These are phyloP conservation scores for Chalaropsis thielavioides DNA, from an alignment of 2,329 filamentous ascomycete species.

Conservation along the genomic window DNA sequence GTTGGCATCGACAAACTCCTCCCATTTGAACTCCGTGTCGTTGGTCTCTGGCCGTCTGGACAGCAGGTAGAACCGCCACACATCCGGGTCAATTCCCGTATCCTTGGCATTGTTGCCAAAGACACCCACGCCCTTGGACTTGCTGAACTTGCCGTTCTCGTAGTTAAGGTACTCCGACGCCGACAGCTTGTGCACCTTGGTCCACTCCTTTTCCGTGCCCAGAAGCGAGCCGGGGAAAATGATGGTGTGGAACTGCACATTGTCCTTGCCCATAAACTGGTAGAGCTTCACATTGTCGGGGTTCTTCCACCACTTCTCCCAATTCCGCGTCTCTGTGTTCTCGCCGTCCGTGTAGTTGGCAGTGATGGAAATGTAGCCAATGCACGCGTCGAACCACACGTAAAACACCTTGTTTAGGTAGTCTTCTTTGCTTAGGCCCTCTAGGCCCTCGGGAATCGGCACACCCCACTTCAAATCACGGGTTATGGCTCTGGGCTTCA, in stretches of 20 bases:
- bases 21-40: slow-evolving; percentile 85
- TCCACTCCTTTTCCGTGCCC: slow-evolving; percentile 75
- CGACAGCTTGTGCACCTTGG: slow-evolving; percentile 73
- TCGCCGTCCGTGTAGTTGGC: slow-evolving; percentile 60
- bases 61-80: slow-evolving; percentile 89
- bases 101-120: slow-evolving; percentile 83
- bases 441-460: slow-evolving; percentile 35
- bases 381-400: slow-evolving; percentile 85
- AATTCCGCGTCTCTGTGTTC: slow-evolving; percentile 43
- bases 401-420: slow-evolving; percentile 64
- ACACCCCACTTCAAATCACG: slow-evolving; percentile 85
- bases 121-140: slow-evolving; percentile 76
- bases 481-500: slow-evolving; percentile 79
- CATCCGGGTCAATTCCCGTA: slow-evolving; percentile 67
- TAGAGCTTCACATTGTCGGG: slow-evolving; percentile 77
- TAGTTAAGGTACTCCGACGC: slow-evolving; percentile 82
- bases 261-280: slow-evolving; percentile 81
- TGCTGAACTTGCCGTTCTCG: slow-evolving; percentile 82
- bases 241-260: slow-evolving; percentile 50
- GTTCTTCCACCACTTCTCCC: slow-evolving; percentile 91
- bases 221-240: slow-evolving; percentile 83
- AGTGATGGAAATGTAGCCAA: slow-evolving; percentile 91
- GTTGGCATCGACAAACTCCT: slow-evolving; percentile 65
- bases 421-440: slow-evolving; percentile 38
- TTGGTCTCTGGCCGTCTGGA: slow-evolving; percentile 72